Evolutionary conservation across 2,329 filamentous ascomycete species (phyloP).

Genomic region (Sporothrix sp.): DNA sequence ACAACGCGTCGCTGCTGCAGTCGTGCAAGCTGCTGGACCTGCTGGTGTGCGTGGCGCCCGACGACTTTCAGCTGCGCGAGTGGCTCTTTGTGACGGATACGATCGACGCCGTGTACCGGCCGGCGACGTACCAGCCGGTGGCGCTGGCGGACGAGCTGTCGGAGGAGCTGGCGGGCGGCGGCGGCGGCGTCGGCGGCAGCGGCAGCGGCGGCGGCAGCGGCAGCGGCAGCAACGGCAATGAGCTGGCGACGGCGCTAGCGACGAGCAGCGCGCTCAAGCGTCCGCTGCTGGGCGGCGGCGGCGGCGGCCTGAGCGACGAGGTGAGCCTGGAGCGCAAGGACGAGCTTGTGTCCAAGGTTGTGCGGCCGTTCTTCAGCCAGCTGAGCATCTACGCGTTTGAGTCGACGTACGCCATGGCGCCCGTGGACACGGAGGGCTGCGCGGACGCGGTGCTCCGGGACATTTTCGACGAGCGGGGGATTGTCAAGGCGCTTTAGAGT

Average conservation of each 20-base stretch:
- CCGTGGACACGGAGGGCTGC: slow-evolving; percentile 56
- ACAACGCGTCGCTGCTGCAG: slow-evolving; percentile 68
- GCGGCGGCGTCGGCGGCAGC: slow-evolving; percentile 26
- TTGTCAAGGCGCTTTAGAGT: slow-evolving; percentile 47
- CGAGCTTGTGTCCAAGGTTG: slow-evolving; percentile 63
- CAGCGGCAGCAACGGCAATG: slow-evolving; percentile 47
- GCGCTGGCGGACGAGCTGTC: slow-evolving; percentile 58
- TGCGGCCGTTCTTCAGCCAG: slow-evolving; percentile 83
- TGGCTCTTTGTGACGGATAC: slow-evolving; percentile 98
- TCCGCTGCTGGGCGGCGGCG: slow-evolving; percentile 40
- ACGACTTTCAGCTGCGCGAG: slow-evolving; percentile 96
- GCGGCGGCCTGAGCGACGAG: slow-evolving; percentile 45
- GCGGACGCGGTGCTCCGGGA: slow-evolving; percentile 57
- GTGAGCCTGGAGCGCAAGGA: slow-evolving; percentile 50
- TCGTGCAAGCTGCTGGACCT: slow-evolving; percentile 89
- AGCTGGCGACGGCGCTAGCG: slow-evolving; percentile 29
- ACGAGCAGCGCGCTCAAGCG: slow-evolving; percentile 31
- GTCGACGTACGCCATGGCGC: slow-evolving; percentile 76
- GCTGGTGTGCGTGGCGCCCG: slow-evolving; percentile 74
- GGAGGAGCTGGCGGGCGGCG: slow-evolving; percentile 52
- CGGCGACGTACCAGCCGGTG: slow-evolving; percentile 55
- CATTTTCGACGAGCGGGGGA: slow-evolving; percentile 67
- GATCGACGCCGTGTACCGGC: slow-evolving; percentile 86
- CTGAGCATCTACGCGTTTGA: slow-evolving; percentile 92
- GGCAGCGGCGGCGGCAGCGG: slow-evolving; percentile 33